Evolutionary conservation across 352 stramenopile genomes (phyloP).

Genomic region (Aphanomyces invadans): DNA sequence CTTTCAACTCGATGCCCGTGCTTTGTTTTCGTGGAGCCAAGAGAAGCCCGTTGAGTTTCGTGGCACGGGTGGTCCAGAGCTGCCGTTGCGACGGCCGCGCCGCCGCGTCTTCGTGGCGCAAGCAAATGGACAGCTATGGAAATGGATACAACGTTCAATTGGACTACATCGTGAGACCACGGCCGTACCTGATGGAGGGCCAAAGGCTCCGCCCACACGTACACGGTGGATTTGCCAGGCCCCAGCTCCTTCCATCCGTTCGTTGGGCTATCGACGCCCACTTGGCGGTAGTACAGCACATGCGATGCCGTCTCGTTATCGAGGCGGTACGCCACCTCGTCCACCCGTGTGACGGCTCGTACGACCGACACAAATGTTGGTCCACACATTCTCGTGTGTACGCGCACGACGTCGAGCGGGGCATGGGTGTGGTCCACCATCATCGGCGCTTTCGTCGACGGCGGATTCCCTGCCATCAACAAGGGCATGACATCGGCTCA

Average conservation of each 20-base stretch:
- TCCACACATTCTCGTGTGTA: slow-evolving; percentile 7
- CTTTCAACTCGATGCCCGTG: background rate
- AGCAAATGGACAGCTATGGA: slow-evolving; percentile 9
- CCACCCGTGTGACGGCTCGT: background rate
- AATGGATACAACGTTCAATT: background rate
- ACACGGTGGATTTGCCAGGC: slow-evolving; percentile 9
- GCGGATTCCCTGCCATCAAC: too few relatives aligned
- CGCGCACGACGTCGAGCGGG: slow-evolving; percentile 9
- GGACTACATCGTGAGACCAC: background rate
- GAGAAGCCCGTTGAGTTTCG: slow-evolving; percentile 12
- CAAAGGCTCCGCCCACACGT: slow-evolving; percentile 18
- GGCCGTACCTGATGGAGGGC: slow-evolving; percentile 9
- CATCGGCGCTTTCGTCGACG: background rate
- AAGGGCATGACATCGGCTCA: too few relatives aligned
- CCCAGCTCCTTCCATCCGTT: slow-evolving; percentile 19
- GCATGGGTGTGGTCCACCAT: background rate
- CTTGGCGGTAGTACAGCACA: slow-evolving; percentile 23
- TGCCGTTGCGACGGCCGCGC: background rate
- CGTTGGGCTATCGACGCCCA: background rate
- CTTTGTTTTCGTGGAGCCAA: background rate
- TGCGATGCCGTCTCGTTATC: slow-evolving; percentile 18
- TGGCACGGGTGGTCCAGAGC: background rate
- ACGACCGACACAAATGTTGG: slow-evolving; percentile 12
- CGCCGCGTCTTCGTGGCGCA: background rate
- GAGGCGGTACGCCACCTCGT: slow-evolving; percentile 17